Base-by-base conservation (phyloP, 2,329 filamentous ascomycete genomes). In the Aspergillus sp. region DNA sequence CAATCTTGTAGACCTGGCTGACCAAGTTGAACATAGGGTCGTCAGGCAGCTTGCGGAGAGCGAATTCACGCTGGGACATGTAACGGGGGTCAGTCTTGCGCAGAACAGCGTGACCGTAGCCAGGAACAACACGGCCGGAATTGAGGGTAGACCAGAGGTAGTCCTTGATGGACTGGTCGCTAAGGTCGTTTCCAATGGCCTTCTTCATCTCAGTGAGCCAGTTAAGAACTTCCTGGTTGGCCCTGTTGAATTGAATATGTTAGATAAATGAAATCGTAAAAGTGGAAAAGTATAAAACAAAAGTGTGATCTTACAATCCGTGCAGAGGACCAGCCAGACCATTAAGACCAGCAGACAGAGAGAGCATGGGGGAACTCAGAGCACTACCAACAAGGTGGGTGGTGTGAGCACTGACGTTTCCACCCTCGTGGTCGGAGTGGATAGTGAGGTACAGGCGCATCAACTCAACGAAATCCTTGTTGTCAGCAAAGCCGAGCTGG, bases 11-110 rank as follows among this genome's bases (percentile, higher is more conserved):
- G 70, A 99, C 95, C 84, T 99, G 95, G 86, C 90, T 96, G 82
- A 99, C 95, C 69, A 99, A 90, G 87, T 99, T 92, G 91, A 97
- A 99, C 93, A 99, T 96, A 73, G 93, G 93, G 86, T 98, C 95
- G 73, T 96, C 86, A 75, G 93, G 91, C 77, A 97, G 88, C 78
- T 97, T 91, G 83, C 90, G 85, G 71, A 93, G 90, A 64, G 93
- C 95, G 71, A 99, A 99, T 78, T 93, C 89, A 83, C 95, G 93
- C 87, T 99, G 95, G 68, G 93, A 96, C 75, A 91, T 91, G 86
- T 99, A 99, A 76, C 95, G 93, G 75, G 95, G 95, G 80, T 99
- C 95, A 62, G 95, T 99, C 91, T 99, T 98, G 84, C 95, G 93
- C 75, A 99, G 91, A 68, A 99, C 95, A 73, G 95, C 95, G 82